Base-by-base conservation (phyloP, 2,329 filamentous ascomycete genomes). In the Colletotrichum sansevieriae region DNA sequence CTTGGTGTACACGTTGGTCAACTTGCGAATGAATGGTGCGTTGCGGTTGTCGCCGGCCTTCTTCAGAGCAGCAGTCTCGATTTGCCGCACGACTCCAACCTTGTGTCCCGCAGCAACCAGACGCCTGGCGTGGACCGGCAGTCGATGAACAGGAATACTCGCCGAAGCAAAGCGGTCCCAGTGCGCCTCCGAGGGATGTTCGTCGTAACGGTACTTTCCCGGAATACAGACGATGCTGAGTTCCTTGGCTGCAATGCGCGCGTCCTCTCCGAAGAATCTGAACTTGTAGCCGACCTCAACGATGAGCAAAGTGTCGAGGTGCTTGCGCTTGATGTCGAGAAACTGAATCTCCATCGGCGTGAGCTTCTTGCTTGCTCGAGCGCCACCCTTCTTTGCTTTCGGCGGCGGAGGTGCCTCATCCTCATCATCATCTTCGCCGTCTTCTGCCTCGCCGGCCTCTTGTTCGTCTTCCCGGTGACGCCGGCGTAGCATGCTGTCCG, bases 281-380 rank as follows among this genome's bases (percentile, higher is more conserved):
- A 97, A 99, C 78, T 99, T 99, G 82, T 99, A 99, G 58, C 96
- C 96, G 9, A 98, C 96, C 78, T 99, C 95, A 60, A 98, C 90
- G 12, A 98, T 92, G 62, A 99, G 85, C 20, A 99, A 75, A 0
- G 95, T 96, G 76, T 98, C 96, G 82, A 94, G 87, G 77, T 98
- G 91, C 73, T 95, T 93, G 69, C 90, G 87, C 82, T 99, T 99
- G 79, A 99, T 97, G 18, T 97, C 95, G 6, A 99, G 85, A 66
- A 97, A 92, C 75, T 98, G 96, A 46, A 92, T 88, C 78, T 98
- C 95, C 90, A 99, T 92, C 0, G 96, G 96, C 0, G 96, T 99
- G 69, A 99, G 87, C 77, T 98, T 98, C 78, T 89, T 90, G n/a
- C 63, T 68, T 8, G 71, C 71, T 29, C 67, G 52, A 2, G 70